Evolutionary conservation across 257 asterid genomes (phyloP), one percentile per base, ranked within the genome.

Genomic region (Parsonsia alboflavescens): DNA sequence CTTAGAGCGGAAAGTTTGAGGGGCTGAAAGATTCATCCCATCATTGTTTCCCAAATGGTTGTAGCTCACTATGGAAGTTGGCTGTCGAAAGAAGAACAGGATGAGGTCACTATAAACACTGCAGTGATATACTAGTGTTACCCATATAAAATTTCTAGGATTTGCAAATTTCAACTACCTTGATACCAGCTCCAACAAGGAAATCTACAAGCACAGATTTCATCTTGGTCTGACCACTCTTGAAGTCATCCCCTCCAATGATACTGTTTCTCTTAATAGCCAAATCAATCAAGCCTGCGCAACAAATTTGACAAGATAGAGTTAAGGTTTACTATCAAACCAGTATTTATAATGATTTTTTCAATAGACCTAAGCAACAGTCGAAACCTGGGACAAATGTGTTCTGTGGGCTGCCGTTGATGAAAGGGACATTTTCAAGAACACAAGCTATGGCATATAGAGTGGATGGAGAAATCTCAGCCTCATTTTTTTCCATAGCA

Each of bases 181-280:
- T 95, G 81, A 92, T 95, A 69, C 99, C 98, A 67, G 99, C 99
- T 46, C 99, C 98, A 68, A 95, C 99, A 16, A 94, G 98, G 84
- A 94, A 94, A 84, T 94, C 99, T 41, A 94, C 99, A 8, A 95
- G 92, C 71, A 90, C 99, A 0, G 99, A 95, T 73, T 95, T 95
- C 99, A 95, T 95, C 85, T 95, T 95, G 26, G 99, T 95, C 72
- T 95, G 99, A 15, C 99, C 99, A 76, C 99, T 95, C 91, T 95
- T 95, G 79, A 95, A 95, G 50, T 95, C 99, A 74, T 95, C 98
- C 45, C 99, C 99, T 70, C 97, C 99, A 10, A 95, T 95, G 85
- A 92, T 87, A 73, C 90, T 81, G 84, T 95, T 95, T 82, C 88
- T 84, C 73, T 82, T 81, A 64, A 92, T 92, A 26, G 99, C 98